Base-by-base conservation (phyloP, 2,329 filamentous ascomycete genomes). In the Colletotrichum limetticola region DNA sequence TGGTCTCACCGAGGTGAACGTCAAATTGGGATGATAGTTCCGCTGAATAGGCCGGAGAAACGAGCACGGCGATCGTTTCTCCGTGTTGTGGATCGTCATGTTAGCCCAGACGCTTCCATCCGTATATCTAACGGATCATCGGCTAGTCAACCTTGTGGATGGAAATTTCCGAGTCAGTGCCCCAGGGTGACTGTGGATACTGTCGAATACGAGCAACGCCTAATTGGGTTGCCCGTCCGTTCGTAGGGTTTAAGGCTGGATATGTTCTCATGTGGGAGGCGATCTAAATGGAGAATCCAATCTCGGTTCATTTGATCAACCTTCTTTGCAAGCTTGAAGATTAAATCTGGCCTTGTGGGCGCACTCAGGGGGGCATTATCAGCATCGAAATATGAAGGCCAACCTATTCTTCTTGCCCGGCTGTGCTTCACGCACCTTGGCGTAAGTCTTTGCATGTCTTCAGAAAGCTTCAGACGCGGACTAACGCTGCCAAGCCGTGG, bases 301-400 rank as follows among this genome's bases (percentile, higher is more conserved):
- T 72, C 14, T 69, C 58, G 69, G 65, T 72, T 69, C 52, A 19
- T 14, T 26, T 24, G 58, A 68, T 72, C 65, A 35, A 59, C 58
- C 53, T 63, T 63, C 24, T 30, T 32, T 32, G n/a, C 30, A 32
- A 59, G 46, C 52, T 58, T 58, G 52, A 46, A 63, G 35, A 42
- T 58, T n/a, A 55, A 46, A 16, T 22, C 14, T 24, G 30, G 6
- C 24, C 22, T 63, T 46, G 11, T 28, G 42, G 24, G 8, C n/a
- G 30, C 7, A 9, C 49, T 53, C 37, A 42, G 37, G 37, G 35
- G 37, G 59, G 37, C 22, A 22, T 57, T 22, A 19, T 19, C 12
- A 49, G 7, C 19, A n/a, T 37, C 11, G 8, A 30, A 24, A 14
- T 37, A 16, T 30, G n/a, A 61, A 61, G 35, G 6, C n/a, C 14